Base-by-base conservation (phyloP, 371 early-diverging fungal genomes). In the Syncephalastrum racemosum region DNA sequence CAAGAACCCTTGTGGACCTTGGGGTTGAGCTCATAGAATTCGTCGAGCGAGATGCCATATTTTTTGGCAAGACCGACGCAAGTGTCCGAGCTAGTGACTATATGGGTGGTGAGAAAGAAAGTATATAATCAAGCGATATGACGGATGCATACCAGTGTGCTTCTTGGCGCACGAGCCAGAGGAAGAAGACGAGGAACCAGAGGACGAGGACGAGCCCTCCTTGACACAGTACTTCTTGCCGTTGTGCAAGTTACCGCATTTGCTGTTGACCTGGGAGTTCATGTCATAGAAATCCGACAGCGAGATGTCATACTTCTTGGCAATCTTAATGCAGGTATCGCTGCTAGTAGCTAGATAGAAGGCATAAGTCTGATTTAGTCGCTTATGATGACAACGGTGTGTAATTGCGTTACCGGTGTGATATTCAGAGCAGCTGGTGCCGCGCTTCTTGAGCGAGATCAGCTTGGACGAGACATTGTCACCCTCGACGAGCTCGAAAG, bases 201-300 rank as follows among this genome's bases (percentile, higher is more conserved):
- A 24, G 36, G 56, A 48, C 15, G 54, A 48, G 31, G 53, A 47
- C n/a, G 62, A 55, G 12, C 67, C 63, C 23, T 51, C 55, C 31
- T 57, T 46, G 22, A 75, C 70, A 57, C 75, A 75, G 61, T 75
- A 75, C 20, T 67, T 67, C 54, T 75, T 73, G 13, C 71, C 66
- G 60, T 59, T 60, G 49, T 69, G 65, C 47, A 77, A 51, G 51
- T 77, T 77, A 12, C 69, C 64, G 58, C 75, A 75, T 18, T 66
- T 46, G 53, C 49, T 46, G 55, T 77, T 77, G 56, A 77, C 55
- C 40, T 71, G 73, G 31, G 54, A 44, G 43, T 77, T 77, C 63
- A 67, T 59, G 31, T 57, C 50, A 39, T 62, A 58, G 46, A 77
- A 63, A 20, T 62, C 50, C 20, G 22, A 24, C 39, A 56, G 40